Evolutionary conservation across 83 land plant genomes (phyloP).

Genomic region (Picea abies): DNA sequence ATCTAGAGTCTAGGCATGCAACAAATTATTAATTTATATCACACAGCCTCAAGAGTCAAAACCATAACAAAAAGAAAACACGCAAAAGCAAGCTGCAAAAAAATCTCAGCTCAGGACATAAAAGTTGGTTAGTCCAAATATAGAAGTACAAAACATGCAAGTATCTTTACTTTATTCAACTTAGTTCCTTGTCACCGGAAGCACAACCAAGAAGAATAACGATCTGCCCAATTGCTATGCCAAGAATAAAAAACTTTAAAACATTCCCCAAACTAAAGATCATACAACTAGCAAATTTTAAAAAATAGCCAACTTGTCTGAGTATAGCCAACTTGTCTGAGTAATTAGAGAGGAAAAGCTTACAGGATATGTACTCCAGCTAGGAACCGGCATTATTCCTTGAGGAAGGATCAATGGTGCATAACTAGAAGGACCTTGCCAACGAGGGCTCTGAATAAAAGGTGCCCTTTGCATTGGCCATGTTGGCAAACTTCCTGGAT

Average conservation of each 20-base stretch:
- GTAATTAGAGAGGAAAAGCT: slow-evolving; percentile 10
- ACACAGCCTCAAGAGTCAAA: no score
- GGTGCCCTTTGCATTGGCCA: slow-evolving; percentile 83
- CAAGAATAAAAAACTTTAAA: neutral
- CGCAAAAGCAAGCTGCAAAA: neutral
- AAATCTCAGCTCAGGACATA: neutral
- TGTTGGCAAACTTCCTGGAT: slow-evolving; percentile 57
- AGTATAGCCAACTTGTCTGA: neutral
- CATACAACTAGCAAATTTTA: neutral
- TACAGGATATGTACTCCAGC: slow-evolving; percentile 74
- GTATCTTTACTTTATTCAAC: neutral
- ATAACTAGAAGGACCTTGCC: slow-evolving; percentile 85
- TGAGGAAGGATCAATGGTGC: slow-evolving; percentile 77
- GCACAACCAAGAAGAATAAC: neutral
- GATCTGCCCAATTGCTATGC: neutral
- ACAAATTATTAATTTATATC: no score
- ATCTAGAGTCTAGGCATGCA: no score
- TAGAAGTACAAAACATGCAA: neutral
- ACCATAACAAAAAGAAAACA: neutral
- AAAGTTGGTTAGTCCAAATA: no score
- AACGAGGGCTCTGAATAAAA: slow-evolving; percentile 74
- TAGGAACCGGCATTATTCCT: slow-evolving; percentile 75
- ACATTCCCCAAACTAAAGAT: neutral
- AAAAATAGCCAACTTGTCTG: neutral
- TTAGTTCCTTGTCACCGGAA: neutral